A percentile compares a stretch with the other conserved stretches of the same genome.
Conservation (phyloP, 306 rosid species). For the Cucurbita pepo region DNA sequence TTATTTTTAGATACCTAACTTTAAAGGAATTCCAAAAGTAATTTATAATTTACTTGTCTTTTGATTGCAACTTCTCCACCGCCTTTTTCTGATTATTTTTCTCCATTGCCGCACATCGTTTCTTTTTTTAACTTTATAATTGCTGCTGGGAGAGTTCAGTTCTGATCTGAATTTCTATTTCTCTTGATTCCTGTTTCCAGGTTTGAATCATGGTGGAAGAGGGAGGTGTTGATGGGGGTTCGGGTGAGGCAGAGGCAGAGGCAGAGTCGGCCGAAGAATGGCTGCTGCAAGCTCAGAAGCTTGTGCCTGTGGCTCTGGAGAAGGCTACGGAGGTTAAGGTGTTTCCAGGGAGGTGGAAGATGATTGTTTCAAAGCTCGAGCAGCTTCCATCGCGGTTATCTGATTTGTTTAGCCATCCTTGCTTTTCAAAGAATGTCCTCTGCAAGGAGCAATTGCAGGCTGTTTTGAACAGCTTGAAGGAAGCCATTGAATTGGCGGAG, state of each 20-base stretch:
- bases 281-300: constrained; percentile 42
- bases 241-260: not conserved
- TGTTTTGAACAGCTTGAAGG: constrained; percentile 44
- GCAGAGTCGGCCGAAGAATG: constrained; percentile 47
- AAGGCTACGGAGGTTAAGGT: constrained; percentile 74
- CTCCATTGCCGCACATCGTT: constrained; percentile 6
- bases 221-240: constrained; percentile 3
- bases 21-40: constrained; percentile 12
- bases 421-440: constrained; percentile 76
- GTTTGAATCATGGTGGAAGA: constrained; percentile 64
- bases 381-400: constrained; percentile 67
- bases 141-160: not conserved
- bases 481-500: constrained; percentile 47
- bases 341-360: constrained; percentile 72
- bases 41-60: constrained; percentile 24
- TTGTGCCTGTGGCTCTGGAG: constrained; percentile 51
- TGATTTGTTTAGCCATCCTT: constrained; percentile 89
- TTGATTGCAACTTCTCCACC: constrained; percentile 11
- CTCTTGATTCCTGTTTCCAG: constrained; percentile 9
- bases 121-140: constrained; percentile 15
- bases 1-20: constrained; percentile 14
- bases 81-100: not conserved
- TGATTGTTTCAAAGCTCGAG: constrained; percentile 66
- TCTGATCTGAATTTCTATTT: constrained; percentile 2
- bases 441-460: constrained; percentile 93